Percentiles rank a stretch among this genome's conserved stretches.
phyloP scores from a whole-genome alignment of 2,329 filamentous ascomycete species.

The Fusarium euwallaceae region DNA sequence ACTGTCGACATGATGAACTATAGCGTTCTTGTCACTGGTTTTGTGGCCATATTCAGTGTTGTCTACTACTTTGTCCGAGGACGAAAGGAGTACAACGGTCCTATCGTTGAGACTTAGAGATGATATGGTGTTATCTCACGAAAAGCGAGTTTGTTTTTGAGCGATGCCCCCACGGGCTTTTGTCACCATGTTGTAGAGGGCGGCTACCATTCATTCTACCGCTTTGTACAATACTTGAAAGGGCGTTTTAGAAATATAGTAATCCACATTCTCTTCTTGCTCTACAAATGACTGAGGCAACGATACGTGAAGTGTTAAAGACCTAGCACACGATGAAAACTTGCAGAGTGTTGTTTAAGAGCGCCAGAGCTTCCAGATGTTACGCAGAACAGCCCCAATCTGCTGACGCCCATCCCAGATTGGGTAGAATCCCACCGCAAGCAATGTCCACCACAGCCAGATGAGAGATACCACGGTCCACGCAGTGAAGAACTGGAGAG shows the following conservation, averaged over 20 bases:
- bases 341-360: not conserved
- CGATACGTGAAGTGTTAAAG: too few species aligned
- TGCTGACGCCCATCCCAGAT: slow-evolving; percentile 23
- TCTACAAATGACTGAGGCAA: not conserved
- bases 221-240: not conserved
- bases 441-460: slow-evolving; percentile 23
- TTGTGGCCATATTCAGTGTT: slow-evolving; percentile 58
- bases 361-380: not conserved
- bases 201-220: not conserved
- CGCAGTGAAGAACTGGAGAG: slow-evolving; percentile 24
- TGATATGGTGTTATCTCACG: not conserved
- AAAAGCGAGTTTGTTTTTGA: not conserved
- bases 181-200: not conserved
- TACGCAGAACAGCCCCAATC: not conserved
- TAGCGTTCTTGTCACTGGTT: slow-evolving; percentile 59
- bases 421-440: slow-evolving; percentile 23
- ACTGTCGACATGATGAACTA: slow-evolving; percentile 61
- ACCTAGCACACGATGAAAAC: too few species aligned
- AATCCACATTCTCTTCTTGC: not conserved
- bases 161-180: not conserved
- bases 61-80: slow-evolving; percentile 61
- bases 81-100: slow-evolving; percentile 60
- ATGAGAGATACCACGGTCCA: slow-evolving; percentile 21
- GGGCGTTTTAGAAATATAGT: not conserved
- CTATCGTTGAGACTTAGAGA: slow-evolving; percentile 49